Evolutionary conservation across 139 green algal species (phyloP).

Genomic region (Tetraselmis striata): DNA sequence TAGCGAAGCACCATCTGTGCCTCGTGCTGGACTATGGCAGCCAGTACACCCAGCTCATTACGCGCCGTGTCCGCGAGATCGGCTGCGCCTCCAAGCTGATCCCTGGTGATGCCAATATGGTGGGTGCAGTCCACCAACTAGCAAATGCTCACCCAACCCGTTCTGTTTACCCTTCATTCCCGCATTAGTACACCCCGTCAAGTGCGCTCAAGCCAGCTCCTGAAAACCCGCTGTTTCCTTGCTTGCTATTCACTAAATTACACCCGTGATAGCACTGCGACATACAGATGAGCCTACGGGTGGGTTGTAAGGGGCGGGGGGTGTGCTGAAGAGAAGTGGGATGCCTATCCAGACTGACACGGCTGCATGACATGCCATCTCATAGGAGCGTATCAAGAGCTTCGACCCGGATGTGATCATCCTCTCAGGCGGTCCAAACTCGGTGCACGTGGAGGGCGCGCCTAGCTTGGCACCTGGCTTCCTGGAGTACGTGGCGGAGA

Average conservation of each 20-base stretch:
- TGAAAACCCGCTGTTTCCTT: no score
- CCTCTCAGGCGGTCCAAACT: conserved; percentile 93
- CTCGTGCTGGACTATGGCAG: conserved; percentile 87
- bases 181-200: no score
- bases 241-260: no score
- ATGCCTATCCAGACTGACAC: no score
- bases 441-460: conserved; percentile 83
- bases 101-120: conserved; percentile 77
- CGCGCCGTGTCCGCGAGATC: conserved; percentile 83
- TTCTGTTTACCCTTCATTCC: no score
- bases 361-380: no score
- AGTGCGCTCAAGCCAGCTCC: no score
- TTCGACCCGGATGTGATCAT: conserved; percentile 78
- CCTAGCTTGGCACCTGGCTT: conserved; percentile 80
- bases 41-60: conserved; percentile 98
- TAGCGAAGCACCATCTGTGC: not conserved
- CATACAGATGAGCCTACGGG: no score
- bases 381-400: conserved; percentile 79
- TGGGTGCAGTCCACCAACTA: conserved; percentile 27
- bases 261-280: no score
- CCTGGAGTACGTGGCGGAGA: conserved; percentile 59
- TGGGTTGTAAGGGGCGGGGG: no score
- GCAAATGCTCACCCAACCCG: no score
- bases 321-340: no score
- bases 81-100: conserved; percentile 85